A percentile compares a stretch with the other conserved stretches of the same genome.
phyloP scores from a whole-genome alignment of 305 asterid species.

The Fraxinus angustifolia region DNA sequence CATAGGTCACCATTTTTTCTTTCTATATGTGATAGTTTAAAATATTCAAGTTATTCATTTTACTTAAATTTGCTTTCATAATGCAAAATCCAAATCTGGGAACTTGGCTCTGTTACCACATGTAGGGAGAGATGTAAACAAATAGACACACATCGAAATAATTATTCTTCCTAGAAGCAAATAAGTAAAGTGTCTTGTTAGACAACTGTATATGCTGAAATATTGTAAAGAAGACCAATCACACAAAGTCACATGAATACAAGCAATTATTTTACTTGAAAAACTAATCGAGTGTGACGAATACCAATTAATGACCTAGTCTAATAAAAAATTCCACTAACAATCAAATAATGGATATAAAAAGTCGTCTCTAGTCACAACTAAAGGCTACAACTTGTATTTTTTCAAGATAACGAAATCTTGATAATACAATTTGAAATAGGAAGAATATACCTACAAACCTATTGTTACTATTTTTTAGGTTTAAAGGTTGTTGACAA shows the following conservation, averaged over 20 bases:
- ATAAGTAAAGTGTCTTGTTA: not conserved
- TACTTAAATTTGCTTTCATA: not conserved
- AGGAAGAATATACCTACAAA: not conserved
- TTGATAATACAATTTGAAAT: not conserved
- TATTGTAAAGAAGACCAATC: too few relatives aligned
- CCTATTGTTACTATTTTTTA: not conserved
- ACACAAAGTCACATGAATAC: not conserved
- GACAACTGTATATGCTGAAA: too few relatives aligned
- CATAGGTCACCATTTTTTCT: not conserved
- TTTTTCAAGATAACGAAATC: too few relatives aligned
- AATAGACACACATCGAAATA: not conserved
- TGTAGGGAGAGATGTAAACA: not conserved
- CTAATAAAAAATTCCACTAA: not conserved
- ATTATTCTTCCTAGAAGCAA: not conserved
- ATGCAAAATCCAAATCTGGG: not conserved
- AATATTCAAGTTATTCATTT: not conserved
- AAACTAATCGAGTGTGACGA: not conserved
- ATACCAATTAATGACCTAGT: not conserved
- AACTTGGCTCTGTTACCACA: not conserved
- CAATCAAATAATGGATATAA: not conserved
- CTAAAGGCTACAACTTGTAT: not conserved
- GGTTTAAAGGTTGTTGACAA: too few relatives aligned
- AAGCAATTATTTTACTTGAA: not conserved
- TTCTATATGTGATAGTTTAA: not conserved
- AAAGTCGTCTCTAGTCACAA: not conserved